These are phyloP conservation scores for Fusarium luffae DNA, from an alignment of 2,329 filamentous ascomycete species.

Conservation along the genomic window DNA sequence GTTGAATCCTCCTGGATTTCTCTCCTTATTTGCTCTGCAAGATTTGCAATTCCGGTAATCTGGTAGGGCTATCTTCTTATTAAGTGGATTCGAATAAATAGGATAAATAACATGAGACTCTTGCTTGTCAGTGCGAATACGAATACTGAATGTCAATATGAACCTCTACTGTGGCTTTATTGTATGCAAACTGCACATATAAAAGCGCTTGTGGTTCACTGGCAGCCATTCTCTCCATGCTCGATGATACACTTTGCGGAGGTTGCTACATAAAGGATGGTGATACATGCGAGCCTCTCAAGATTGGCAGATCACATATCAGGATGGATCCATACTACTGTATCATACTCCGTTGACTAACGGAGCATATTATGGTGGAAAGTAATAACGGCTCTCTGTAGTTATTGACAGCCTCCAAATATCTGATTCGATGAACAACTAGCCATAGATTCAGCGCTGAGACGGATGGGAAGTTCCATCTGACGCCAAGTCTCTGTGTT, in stretches of 20 bases:
- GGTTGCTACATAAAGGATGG: no score
- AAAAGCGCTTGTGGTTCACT: no score
- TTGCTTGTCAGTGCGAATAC: slow-evolving; percentile 24
- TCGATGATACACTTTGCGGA: no score
- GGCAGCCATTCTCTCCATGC: no score
- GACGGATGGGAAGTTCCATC: slow-evolving; percentile 11
- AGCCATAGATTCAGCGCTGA: not conserved
- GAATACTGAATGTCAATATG: no score
- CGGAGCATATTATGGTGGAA: not conserved
- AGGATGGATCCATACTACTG: not conserved
- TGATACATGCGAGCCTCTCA: not conserved
- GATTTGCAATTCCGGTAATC: slow-evolving; percentile 9
- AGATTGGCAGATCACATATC: not conserved
- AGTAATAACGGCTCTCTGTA: not conserved
- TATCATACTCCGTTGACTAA: not conserved
- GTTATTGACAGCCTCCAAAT: not conserved
- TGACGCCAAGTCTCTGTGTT: slow-evolving; percentile 3
- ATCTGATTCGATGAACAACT: not conserved
- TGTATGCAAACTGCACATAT: no score
- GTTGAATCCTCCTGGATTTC: slow-evolving; percentile 23
- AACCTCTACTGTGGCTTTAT: no score
- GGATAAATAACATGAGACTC: not conserved
- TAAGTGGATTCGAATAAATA: not conserved
- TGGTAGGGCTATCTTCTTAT: slow-evolving; percentile 4
- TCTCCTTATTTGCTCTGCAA: not conserved